Conservation (phyloP, 2,329 filamentous ascomycete species). For the Albifimbria verrucaria region DNA sequence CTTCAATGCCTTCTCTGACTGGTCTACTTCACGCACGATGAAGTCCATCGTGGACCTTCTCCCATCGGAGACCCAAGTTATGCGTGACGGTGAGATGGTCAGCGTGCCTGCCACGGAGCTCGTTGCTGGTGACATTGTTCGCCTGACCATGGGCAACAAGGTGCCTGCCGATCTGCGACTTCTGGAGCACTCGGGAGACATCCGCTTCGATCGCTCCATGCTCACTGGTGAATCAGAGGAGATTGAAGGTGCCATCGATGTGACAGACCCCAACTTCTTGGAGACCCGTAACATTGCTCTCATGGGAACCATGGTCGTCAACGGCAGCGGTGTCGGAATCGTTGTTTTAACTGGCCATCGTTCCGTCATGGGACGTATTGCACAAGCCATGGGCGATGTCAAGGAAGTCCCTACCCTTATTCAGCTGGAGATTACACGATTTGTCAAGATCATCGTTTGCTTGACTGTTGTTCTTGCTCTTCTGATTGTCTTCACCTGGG, state of each 20-base stretch:
- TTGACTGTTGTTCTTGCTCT: slow-evolving; percentile 35
- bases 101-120: slow-evolving; percentile 38
- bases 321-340: slow-evolving; percentile 35
- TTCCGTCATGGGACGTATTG: slow-evolving; percentile 40
- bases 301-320: slow-evolving; percentile 40
- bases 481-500: slow-evolving; percentile 43
- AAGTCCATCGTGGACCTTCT: slow-evolving; percentile 43
- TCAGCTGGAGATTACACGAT: slow-evolving; percentile 39
- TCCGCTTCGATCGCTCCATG: slow-evolving; percentile 38
- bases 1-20: slow-evolving; percentile 46
- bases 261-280: slow-evolving; percentile 37
- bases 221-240: slow-evolving; percentile 41
- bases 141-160: slow-evolving; percentile 43
- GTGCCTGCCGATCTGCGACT: slow-evolving; percentile 46
- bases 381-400: slow-evolving; percentile 30
- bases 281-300: slow-evolving; percentile 41
- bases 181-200: slow-evolving; percentile 36
- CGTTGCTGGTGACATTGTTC: slow-evolving; percentile 43
- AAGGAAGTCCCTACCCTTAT: slow-evolving; percentile 37
- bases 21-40: slow-evolving; percentile 44
- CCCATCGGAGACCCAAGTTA: slow-evolving; percentile 38
- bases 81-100: slow-evolving; percentile 40
- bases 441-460: slow-evolving; percentile 38
- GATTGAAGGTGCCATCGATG: slow-evolving; percentile 35
- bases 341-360: slow-evolving; percentile 36